Evolutionary conservation across 1,139 yeast species (phyloP), one percentile per base, ranked within the genome.

Genomic region (Taphrina pruni): DNA sequence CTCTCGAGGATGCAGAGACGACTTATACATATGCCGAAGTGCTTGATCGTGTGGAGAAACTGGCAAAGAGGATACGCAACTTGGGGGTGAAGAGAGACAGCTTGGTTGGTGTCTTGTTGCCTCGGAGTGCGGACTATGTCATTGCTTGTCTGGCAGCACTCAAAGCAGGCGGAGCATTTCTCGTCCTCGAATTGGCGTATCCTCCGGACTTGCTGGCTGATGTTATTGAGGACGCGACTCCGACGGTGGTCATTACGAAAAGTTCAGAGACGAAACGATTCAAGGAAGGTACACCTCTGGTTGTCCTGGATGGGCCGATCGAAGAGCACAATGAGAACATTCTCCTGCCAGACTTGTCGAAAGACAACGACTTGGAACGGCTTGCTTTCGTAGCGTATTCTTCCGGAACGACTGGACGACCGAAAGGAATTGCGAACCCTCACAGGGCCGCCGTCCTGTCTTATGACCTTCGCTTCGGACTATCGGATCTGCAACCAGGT

Each of bases 161-260:
- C 35, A 36, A 36, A 20, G 65, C 65, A 6, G 65, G 65, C 6
- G 65, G 65, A 36, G 65, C 65, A 7, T 60, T 60, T 38, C 48
- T 60, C 12, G 65, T 60, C 14, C 57, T 60, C 21, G 65, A 60
- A 21, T 81, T 95, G 69, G 88, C 88, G 65, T 95, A 95, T 75
- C 78, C 83, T 1, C 82, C 80, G 3, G 87, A 87, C 32, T 21
- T 60, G n/a, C 48, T 60, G 57, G 65, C 65, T 12, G 65, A 60
- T 38, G 65, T 51, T 1, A 60, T 60, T 50, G 57, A 39, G 32
- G 56, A 60, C 48, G 65, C 65, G 21, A 26, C 58, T 7, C 65
- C 65, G 39, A 38, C 56, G 2, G 57, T 60, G 21, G 48, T 60
- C 38, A 58, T 58, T 32, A 45, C 62, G 36, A 26, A 58, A 8